Percentiles rank a stretch among this genome's conserved stretches.
These are phyloP conservation scores for Silene vulgaris DNA, from an alignment of 179 eudicot species.

Conservation along the genomic window DNA sequence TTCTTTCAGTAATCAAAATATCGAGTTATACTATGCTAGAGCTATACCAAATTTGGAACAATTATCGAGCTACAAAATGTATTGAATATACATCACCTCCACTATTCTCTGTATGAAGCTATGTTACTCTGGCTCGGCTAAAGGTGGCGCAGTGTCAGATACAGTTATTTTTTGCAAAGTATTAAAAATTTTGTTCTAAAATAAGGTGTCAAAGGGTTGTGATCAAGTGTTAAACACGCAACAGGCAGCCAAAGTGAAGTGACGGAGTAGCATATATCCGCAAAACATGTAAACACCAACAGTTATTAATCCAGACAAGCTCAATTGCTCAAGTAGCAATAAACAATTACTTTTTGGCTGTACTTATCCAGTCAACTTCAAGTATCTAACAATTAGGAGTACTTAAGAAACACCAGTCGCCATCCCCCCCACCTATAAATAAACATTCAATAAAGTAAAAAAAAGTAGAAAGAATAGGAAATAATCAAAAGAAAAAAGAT, in stretches of 20 bases:
- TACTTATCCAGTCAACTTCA: constrained; percentile 13
- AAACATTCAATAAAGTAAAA: constrained; percentile 9
- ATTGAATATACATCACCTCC: not conserved
- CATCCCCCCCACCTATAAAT: not conserved
- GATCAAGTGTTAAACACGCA: not conserved
- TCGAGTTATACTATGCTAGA: not conserved
- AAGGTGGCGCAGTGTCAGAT: not conserved
- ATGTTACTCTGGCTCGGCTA: not conserved
- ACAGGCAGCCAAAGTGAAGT: not conserved
- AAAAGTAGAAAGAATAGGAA: not conserved
- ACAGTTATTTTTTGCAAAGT: not conserved
- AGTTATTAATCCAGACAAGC: not conserved
- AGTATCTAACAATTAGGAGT: constrained; percentile 1
- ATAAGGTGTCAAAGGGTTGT: not conserved
- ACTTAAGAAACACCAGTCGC: constrained; percentile 15
- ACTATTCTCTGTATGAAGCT: not conserved
- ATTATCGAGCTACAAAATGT: not conserved
- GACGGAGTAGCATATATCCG: not conserved
- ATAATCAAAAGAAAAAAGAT: constrained; percentile 6
- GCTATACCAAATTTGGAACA: not conserved
- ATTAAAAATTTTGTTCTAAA: not conserved
- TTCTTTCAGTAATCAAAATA: not conserved
- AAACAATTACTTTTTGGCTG: not conserved
- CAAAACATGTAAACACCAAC: not conserved
- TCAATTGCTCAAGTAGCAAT: not conserved